Evolutionary conservation across 495 filamentous ascomycete genomes (phyloP), one percentile per base, ranked within the genome.

Genomic region (Usnea hakonensis): DNA sequence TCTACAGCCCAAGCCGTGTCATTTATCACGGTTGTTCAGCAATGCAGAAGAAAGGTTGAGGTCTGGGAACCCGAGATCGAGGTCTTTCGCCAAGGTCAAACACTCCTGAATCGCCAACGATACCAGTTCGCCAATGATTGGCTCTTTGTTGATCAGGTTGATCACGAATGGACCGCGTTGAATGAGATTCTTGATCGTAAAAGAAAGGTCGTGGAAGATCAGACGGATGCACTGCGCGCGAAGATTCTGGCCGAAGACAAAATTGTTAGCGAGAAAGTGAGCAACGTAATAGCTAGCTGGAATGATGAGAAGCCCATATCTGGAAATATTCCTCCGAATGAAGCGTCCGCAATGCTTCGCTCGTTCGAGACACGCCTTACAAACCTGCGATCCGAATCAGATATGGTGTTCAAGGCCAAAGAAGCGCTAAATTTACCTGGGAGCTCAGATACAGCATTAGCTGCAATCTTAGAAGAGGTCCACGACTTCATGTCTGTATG

Each of bases 401-500:
- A 93, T 60, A 96, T 96, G 90, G 91, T 99, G 13, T 86, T 88
- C 19, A 95, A 90, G 71, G 94, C 95, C 6, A 97, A 96, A 71
- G 94, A 99, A 70, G 95, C 95, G 0, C 83, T 99, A 35, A 92
- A 97, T 73, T 79, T 99, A 56, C 88, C 93, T 13, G 81, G 85
- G 4, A 87, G 82, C 55, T 75, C 86, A 0, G 90, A 96, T 61
- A 90, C 87, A 33, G 84, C 85, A 13, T 83, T 99, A 23, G 79
- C 83, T 10, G 80, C 85, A 17, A 88, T 97, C 35, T 79, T 97
- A 11, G 94, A 99, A 68, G 94, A 99, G 69, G 94, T 99, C 3
- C 94, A 96, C 50, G 94, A 99, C 72, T 99, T 97, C 78, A 94
- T 92, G 77, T 95, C 93, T 14, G 95, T 99, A 17, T 99, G 94